A percentile compares a stretch with the other conserved stretches of the same genome.
Evolutionary conservation across 1,139 yeast genomes (phyloP).

Genomic region (Scheffersomyces lignicola): DNA sequence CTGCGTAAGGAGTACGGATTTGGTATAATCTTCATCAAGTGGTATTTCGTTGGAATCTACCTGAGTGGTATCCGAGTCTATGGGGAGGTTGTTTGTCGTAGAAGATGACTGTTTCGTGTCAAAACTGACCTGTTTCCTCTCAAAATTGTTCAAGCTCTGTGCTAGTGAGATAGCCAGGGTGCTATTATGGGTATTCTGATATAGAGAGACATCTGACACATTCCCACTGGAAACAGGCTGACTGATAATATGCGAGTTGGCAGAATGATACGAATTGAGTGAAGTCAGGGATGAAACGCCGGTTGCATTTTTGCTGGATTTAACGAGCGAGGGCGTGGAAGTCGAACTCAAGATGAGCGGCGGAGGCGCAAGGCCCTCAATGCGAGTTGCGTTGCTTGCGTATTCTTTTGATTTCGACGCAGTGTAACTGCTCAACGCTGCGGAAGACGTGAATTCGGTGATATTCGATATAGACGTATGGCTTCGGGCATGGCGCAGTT

Average conservation of each 20-base stretch:
- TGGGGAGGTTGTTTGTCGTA: constrained; percentile 1
- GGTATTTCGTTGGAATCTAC: neutral
- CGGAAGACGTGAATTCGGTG: neutral
- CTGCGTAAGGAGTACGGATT: neutral
- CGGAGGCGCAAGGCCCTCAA: constrained; percentile 2
- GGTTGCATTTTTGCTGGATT: neutral
- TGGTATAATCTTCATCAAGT: constrained; percentile 1
- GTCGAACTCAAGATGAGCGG: constrained; percentile 1
- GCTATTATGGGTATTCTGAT: neutral
- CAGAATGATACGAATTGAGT: neutral
- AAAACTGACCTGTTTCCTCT: constrained; percentile 20
- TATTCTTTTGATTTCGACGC: neutral
- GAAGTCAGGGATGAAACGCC: constrained; percentile 2
- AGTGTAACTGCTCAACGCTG: too few relatives aligned
- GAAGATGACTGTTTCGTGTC: constrained; percentile 9
- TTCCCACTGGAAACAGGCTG: too few relatives aligned
- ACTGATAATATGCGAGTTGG: constrained; percentile 3
- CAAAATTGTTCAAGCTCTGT: constrained; percentile 15
- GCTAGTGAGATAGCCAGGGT: constrained; percentile 12
- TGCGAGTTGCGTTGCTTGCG: too few relatives aligned
- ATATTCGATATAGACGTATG: neutral
- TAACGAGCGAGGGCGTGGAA: constrained; percentile 3
- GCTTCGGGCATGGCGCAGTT: neutral
- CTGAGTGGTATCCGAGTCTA: constrained; percentile 1
- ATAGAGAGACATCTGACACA: too few relatives aligned